These are phyloP conservation scores for Neurospora sp. DNA, from an alignment of 495 filamentous ascomycete species.

Conservation along the genomic window DNA sequence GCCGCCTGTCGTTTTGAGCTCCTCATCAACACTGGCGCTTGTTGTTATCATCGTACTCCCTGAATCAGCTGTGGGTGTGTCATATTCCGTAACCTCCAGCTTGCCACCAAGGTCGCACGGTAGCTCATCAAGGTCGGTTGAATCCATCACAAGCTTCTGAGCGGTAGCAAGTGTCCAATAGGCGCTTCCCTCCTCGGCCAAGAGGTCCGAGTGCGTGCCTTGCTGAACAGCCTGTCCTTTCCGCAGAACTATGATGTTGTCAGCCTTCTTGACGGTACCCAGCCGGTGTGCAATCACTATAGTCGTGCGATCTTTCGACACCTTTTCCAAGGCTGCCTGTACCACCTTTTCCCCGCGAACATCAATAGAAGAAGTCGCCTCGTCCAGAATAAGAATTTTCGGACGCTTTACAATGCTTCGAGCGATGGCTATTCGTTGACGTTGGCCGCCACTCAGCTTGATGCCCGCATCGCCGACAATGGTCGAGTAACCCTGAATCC, in stretches of 20 bases:
- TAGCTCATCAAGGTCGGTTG: not conserved
- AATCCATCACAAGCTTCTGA: constrained; percentile 33
- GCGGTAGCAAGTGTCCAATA: constrained; percentile 44
- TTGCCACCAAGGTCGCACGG: constrained; percentile 9
- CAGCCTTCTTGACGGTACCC: constrained; percentile 50
- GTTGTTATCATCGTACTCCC: not conserved
- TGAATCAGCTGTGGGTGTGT: constrained; percentile 12
- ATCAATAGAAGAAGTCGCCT: constrained; percentile 63
- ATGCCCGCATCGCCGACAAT: constrained; percentile 47
- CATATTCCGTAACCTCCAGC: constrained; percentile 24
- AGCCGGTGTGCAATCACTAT: constrained; percentile 54
- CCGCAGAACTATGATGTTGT: constrained; percentile 53
- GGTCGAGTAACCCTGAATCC: constrained; percentile 49
- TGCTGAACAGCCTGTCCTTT: constrained; percentile 56
- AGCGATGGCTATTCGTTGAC: constrained; percentile 59
- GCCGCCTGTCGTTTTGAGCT: constrained; percentile 20
- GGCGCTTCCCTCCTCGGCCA: constrained; percentile 46
- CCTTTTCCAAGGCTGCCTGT: constrained; percentile 45
- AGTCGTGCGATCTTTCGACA: constrained; percentile 46
- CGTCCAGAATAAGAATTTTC: constrained; percentile 73
- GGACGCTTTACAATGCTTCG: constrained; percentile 67
- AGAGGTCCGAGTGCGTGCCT: constrained; percentile 58
- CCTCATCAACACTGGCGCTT: constrained; percentile 1
- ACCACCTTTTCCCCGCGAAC: constrained; percentile 48
- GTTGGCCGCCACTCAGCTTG: constrained; percentile 53